Conservation (phyloP, 2,329 filamentous ascomycete species). For the Alternaria arbusti region DNA sequence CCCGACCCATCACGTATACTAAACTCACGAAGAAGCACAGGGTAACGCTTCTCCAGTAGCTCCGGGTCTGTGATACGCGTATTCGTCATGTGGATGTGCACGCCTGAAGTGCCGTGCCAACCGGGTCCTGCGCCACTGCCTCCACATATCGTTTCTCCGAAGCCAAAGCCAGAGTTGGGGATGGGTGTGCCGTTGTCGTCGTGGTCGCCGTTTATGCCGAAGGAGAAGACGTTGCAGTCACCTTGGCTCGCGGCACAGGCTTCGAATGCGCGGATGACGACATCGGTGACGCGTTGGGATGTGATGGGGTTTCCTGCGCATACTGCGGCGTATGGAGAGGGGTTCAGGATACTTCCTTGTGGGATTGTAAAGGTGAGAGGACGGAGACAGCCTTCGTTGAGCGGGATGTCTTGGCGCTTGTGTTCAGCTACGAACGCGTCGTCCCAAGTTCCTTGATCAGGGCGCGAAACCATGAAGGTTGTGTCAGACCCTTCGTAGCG, state of each 20-base stretch:
- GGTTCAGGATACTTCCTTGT: conserved; percentile 36
- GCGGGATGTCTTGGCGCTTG: conserved; percentile 44
- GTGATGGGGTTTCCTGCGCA: conserved; percentile 41
- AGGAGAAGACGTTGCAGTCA: conserved; percentile 39
- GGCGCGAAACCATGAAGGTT: conserved; percentile 50
- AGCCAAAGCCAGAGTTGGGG: conserved; percentile 38
- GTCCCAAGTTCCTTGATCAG: conserved; percentile 42
- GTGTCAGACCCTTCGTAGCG: conserved; percentile 55
- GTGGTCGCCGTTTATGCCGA: conserved; percentile 34
- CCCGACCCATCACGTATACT: conserved; percentile 38
- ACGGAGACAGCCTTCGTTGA: conserved; percentile 44
- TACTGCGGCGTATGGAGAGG: conserved; percentile 33
- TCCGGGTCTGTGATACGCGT: conserved; percentile 48
- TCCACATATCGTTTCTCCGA: conserved; percentile 47
- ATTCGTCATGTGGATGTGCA: conserved; percentile 49
- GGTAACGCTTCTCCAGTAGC: conserved; percentile 45
- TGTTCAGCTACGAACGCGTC: conserved; percentile 48
- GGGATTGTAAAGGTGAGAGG: conserved; percentile 36
- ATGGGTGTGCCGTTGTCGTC: conserved; percentile 18
- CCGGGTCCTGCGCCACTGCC: conserved; percentile 42
- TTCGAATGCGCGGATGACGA: conserved; percentile 39
- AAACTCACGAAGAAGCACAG: conserved; percentile 42
- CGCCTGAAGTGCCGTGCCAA: conserved; percentile 41
- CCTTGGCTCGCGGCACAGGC: conserved; percentile 40
- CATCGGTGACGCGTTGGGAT: conserved; percentile 41